These are phyloP conservation scores for Dothideomycetes sp. DNA, from an alignment of 2,329 filamentous ascomycete genomes.

Conservation along the genomic window DNA sequence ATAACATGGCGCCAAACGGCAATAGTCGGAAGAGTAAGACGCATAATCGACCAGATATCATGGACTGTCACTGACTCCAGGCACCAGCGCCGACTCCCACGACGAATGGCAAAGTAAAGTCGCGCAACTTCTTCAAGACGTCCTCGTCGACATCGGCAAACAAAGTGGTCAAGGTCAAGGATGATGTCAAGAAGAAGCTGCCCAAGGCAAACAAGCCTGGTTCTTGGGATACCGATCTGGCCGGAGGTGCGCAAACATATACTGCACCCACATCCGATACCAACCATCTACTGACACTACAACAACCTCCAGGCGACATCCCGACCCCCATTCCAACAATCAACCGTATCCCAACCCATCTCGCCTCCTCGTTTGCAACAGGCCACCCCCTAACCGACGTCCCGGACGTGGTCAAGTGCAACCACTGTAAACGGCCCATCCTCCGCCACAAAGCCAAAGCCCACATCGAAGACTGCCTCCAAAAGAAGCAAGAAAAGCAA, in stretches of 20 bases:
- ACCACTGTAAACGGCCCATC: constrained; percentile 86
- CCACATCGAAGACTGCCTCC: constrained; percentile 76
- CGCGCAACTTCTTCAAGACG: constrained; percentile 8
- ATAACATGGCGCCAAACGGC: constrained; percentile 12
- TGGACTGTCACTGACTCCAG: neutral
- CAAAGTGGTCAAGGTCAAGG: constrained; percentile 12
- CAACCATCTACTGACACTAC: neutral
- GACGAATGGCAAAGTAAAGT: constrained; percentile 5
- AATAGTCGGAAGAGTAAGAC: constrained; percentile 11
- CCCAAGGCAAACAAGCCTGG: constrained; percentile 22
- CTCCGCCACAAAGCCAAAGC: constrained; percentile 62
- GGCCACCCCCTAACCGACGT: constrained; percentile 72
- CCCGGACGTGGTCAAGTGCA: constrained; percentile 70
- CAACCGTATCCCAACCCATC: constrained; percentile 60
- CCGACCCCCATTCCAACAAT: constrained; percentile 18
- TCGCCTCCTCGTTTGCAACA: constrained; percentile 68
- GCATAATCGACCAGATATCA: neutral
- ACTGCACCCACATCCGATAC: neutral
- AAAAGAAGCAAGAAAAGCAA: constrained; percentile 61
- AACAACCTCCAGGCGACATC: constrained; percentile 4
- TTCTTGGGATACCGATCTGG: constrained; percentile 20
- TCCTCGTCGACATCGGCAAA: constrained; percentile 5
- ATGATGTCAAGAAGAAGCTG: constrained; percentile 17
- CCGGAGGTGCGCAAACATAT: constrained; percentile 11
- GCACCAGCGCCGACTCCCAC: constrained; percentile 7